A percentile compares a stretch with the other conserved stretches of the same genome.
Evolutionary conservation across 176 grass and related monocot genomes (phyloP).

Genomic region (Puya raimondii): DNA sequence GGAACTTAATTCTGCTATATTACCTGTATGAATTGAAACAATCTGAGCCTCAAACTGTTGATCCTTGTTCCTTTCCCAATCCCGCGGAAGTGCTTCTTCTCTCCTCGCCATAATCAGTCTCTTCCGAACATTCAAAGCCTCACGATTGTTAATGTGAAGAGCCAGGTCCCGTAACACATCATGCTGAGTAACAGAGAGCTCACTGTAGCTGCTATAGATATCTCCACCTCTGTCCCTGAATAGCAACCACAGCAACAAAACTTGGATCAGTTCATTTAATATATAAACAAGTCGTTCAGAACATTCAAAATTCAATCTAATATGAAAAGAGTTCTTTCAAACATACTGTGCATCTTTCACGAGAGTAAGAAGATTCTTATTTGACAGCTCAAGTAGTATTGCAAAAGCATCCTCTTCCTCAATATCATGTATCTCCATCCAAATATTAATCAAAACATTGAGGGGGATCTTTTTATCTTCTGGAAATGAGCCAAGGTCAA

Average conservation of each 20-base stretch:
- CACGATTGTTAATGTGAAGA: constrained; percentile 56
- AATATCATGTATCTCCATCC: constrained; percentile 97
- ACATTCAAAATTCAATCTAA: neutral
- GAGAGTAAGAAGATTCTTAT: constrained; percentile 83
- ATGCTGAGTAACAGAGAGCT: constrained; percentile 79
- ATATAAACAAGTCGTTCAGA: neutral
- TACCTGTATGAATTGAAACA: constrained; percentile 97
- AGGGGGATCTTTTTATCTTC: constrained; percentile 98
- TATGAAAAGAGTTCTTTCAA: neutral
- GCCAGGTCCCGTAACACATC: constrained; percentile 95
- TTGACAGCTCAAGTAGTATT: constrained; percentile 66
- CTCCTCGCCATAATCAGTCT: constrained; percentile 81
- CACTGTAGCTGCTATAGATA: constrained; percentile 80
- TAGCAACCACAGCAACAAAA: neutral
- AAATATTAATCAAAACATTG: constrained; percentile 81
- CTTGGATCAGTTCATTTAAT: neutral
- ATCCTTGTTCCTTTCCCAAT: constrained; percentile 79
- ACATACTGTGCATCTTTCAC: constrained; percentile 96
- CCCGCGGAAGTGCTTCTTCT: constrained; percentile 61
- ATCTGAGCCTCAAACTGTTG: constrained; percentile 76
- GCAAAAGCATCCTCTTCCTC: constrained; percentile 84
- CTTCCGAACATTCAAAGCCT: constrained; percentile 48
- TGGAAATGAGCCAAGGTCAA: constrained; percentile 88
- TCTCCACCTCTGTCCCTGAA: constrained; percentile 82
- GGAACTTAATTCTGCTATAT: neutral